phyloP scores from a whole-genome alignment of 2,329 filamentous ascomycete species.

The Malbranchea zuffiana region DNA sequence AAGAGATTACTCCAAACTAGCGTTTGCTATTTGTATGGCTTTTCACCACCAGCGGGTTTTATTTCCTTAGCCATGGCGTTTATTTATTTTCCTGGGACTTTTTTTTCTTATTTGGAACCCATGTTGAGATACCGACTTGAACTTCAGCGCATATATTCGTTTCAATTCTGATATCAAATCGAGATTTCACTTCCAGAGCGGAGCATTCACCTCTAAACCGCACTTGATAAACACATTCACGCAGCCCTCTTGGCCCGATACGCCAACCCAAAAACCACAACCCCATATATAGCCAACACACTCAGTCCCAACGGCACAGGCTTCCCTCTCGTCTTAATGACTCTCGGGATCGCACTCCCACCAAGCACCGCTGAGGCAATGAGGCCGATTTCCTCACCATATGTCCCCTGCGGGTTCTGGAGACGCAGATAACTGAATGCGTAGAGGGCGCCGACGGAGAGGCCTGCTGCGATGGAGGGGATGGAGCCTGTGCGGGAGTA shows the following conservation, averaged over 20 bases:
- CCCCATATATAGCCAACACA: slow-evolving; percentile 64
- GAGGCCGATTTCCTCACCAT: slow-evolving; percentile 80
- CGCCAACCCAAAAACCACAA: slow-evolving; percentile 68
- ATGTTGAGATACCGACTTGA: no score
- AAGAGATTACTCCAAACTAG: no score
- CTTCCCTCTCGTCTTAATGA: slow-evolving; percentile 65
- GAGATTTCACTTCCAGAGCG: no score
- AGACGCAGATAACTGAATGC: slow-evolving; percentile 72
- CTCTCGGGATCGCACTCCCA: slow-evolving; percentile 74
- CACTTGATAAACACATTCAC: no score
- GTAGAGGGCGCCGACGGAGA: slow-evolving; percentile 69
- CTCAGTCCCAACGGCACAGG: slow-evolving; percentile 73
- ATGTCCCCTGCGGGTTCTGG: slow-evolving; percentile 59
- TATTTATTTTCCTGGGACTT: no score
- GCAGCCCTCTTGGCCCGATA: slow-evolving; percentile 34
- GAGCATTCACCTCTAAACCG: no score
- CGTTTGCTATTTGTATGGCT: no score
- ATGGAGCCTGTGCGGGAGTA: slow-evolving; percentile 76
- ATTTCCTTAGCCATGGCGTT: no score
- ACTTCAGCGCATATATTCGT: no score
- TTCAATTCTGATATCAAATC: no score
- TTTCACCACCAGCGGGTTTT: no score
- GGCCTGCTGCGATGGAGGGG: slow-evolving; percentile 74
- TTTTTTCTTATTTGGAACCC: no score
- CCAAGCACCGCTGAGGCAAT: slow-evolving; percentile 77